Conservation (phyloP, 805 yeast species). For the Metschnikowia corniflorae region DNA sequence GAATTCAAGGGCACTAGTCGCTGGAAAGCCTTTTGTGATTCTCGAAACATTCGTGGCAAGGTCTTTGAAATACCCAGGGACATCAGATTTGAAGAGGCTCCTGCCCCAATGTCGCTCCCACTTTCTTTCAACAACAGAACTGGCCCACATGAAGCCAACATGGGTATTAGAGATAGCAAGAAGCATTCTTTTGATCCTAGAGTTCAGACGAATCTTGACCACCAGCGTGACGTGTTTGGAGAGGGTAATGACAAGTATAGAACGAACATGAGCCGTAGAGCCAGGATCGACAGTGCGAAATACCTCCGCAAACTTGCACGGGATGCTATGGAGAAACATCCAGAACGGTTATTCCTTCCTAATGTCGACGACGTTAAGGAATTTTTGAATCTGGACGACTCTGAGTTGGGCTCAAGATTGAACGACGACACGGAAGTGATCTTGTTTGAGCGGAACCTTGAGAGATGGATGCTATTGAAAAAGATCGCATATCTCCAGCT, state of each 20-base stretch:
- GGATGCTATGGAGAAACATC: conserved; percentile 38
- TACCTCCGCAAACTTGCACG: conserved; percentile 57
- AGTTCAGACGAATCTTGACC: conserved; percentile 62
- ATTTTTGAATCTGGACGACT: conserved; percentile 49
- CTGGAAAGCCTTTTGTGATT: conserved; percentile 38
- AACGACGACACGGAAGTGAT: conserved; percentile 38
- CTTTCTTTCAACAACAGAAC: conserved; percentile 84
- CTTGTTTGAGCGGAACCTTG: conserved; percentile 44
- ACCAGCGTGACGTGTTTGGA: conserved; percentile 73
- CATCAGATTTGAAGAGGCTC: conserved; percentile 22
- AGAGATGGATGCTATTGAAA: conserved; percentile 70
- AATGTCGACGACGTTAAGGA: conserved; percentile 52
- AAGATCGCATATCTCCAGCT: conserved; percentile 68
- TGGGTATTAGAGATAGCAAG: conserved; percentile 81
- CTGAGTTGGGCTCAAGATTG: conserved; percentile 31
- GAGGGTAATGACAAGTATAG: conserved; percentile 66
- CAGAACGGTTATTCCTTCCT: conserved; percentile 46
- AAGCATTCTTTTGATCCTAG: conserved; percentile 78
- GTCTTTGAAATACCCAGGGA: conserved; percentile 23
- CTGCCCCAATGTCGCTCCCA: conserved; percentile 36
- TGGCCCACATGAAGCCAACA: conserved; percentile 68
- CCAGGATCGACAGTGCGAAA: conserved; percentile 51
- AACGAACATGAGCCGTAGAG: conserved; percentile 41
- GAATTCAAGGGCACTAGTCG: conserved; percentile 45
- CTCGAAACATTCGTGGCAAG: neutral